These are phyloP conservation scores for Ophiobolus disseminans DNA, from an alignment of 2,329 filamentous ascomycete genomes.

Conservation along the genomic window DNA sequence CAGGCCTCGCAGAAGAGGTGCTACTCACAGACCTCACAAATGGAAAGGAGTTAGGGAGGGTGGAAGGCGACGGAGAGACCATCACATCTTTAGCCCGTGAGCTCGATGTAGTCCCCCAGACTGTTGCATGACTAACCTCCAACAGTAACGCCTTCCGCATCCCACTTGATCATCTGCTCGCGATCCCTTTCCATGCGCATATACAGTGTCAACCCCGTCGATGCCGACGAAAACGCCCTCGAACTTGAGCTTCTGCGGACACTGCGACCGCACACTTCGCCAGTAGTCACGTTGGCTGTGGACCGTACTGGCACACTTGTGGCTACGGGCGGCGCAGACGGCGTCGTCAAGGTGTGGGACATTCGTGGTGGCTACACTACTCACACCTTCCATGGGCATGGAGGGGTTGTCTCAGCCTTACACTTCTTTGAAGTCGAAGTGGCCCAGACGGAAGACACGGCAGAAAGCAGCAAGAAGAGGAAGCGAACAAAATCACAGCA, in stretches of 20 bases:
- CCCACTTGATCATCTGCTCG: constrained; percentile 89
- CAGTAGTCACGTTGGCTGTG: constrained; percentile 83
- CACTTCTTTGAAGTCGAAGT: constrained; percentile 83
- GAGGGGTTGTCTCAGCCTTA: constrained; percentile 87
- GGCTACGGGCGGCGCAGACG: constrained; percentile 91
- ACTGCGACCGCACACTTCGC: constrained; percentile 87
- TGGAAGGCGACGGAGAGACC: constrained; percentile 79
- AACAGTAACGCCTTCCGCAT: constrained; percentile 83
- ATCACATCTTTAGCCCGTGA: constrained; percentile 76
- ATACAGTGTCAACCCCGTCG: constrained; percentile 72
- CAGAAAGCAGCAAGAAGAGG: constrained; percentile 46
- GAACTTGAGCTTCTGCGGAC: constrained; percentile 73
- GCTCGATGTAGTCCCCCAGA: constrained; percentile 11
- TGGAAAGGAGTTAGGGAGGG: constrained; percentile 79
- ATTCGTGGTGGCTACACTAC: constrained; percentile 88
- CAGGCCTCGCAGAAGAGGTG: constrained; percentile 90
- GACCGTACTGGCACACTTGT: constrained; percentile 88
- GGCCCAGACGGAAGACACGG: constrained; percentile 55
- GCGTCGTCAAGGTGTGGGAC: constrained; percentile 96
- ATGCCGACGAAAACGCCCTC: constrained; percentile 64
- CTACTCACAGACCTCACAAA: constrained; percentile 84
- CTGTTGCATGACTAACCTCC: neutral
- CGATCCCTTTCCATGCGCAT: constrained; percentile 96
- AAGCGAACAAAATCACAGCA: constrained; percentile 53
- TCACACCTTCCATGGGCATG: constrained; percentile 93